Percentiles rank a stretch among this genome's conserved stretches.
Evolutionary conservation across 23 red algal species (phyloP).

Genomic region (Gracilaria domingensis): DNA sequence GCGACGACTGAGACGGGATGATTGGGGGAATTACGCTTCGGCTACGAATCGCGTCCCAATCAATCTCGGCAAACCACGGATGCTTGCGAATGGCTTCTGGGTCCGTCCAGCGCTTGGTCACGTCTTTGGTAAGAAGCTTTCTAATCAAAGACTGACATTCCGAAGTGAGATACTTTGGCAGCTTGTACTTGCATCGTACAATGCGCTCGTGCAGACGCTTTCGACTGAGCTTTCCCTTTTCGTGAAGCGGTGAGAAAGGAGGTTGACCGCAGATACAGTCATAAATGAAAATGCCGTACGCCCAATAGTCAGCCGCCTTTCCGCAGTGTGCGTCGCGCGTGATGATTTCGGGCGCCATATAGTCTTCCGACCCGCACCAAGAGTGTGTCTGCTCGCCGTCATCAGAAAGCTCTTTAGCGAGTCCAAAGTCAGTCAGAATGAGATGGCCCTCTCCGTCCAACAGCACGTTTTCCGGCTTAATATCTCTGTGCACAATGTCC

Average conservation of each 20-base stretch:
- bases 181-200: conserved; percentile 81
- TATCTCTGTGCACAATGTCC: conserved; percentile 93
- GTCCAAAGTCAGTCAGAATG: conserved; percentile 94
- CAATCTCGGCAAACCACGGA: conserved; percentile 73
- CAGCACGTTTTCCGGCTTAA: conserved; percentile 98
- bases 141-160: conserved; percentile 86
- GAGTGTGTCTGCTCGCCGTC: conserved; percentile 79
- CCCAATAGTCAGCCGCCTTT: conserved; percentile 91
- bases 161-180: conserved; percentile 80
- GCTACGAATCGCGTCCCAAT: conserved; percentile 69
- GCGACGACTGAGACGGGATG: conserved; percentile 57
- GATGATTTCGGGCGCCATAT: conserved; percentile 97
- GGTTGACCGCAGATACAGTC: conserved; percentile 93
- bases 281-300: conserved; percentile 90
- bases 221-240: conserved; percentile 62
- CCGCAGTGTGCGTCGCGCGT: conserved; percentile 72
- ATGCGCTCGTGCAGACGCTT: conserved; percentile 92
- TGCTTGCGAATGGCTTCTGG: conserved; percentile 73
- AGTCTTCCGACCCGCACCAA: conserved; percentile 98
- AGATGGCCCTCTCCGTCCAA: conserved; percentile 89
- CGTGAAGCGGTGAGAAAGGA: conserved; percentile 87
- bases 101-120: conserved; percentile 68
- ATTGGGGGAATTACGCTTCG: conserved; percentile 69
- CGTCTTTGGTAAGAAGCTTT: conserved; percentile 78
- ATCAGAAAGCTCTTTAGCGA: conserved; percentile 73